Percentiles rank a stretch among this genome's conserved stretches.
Evolutionary conservation across 1,284 basidiomycete species (phyloP).

Genomic region (Psilocybe mexicana): DNA sequence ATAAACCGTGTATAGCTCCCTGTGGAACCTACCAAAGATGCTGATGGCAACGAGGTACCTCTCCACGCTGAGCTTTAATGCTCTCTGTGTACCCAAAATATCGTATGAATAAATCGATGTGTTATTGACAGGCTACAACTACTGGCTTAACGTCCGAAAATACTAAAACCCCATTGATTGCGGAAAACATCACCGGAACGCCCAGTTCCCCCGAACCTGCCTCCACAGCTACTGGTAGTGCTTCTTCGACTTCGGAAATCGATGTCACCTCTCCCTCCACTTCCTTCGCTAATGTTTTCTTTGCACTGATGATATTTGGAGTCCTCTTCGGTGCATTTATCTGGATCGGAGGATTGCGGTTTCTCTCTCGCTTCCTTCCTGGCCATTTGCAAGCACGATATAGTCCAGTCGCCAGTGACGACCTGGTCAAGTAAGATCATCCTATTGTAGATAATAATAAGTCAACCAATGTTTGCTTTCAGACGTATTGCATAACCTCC

Average conservation of each 20-base stretch:
- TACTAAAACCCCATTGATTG: conserved; percentile 15
- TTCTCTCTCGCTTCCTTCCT: conserved; percentile 43
- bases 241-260: conserved; percentile 26
- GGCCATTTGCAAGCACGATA: conserved; percentile 42
- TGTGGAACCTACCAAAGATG: conserved; percentile 60
- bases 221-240: conserved; percentile 20
- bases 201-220: conserved; percentile 12
- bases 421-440: conserved; percentile 50
- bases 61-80: conserved; percentile 88
- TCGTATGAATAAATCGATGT: conserved; percentile 53
- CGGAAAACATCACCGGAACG: conserved; percentile 16
- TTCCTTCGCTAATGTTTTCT: conserved; percentile 43
- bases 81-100: conserved; percentile 37
- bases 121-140: conserved; percentile 26
- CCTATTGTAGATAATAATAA: conserved; percentile 11
- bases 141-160: conserved; percentile 11
- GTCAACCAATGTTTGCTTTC: conserved; percentile 17
- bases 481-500: conserved; percentile 24
- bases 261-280: conserved; percentile 20
- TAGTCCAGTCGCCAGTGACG: conserved; percentile 48
- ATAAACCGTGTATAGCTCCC: conserved; percentile 48
- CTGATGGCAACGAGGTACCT: conserved; percentile 85
- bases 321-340: conserved; percentile 53
- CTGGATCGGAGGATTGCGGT: conserved; percentile 55
- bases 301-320: conserved; percentile 48